phyloP scores from a whole-genome alignment of 2,329 filamentous ascomycete genomes.

The Sporothrix protearum region DNA sequence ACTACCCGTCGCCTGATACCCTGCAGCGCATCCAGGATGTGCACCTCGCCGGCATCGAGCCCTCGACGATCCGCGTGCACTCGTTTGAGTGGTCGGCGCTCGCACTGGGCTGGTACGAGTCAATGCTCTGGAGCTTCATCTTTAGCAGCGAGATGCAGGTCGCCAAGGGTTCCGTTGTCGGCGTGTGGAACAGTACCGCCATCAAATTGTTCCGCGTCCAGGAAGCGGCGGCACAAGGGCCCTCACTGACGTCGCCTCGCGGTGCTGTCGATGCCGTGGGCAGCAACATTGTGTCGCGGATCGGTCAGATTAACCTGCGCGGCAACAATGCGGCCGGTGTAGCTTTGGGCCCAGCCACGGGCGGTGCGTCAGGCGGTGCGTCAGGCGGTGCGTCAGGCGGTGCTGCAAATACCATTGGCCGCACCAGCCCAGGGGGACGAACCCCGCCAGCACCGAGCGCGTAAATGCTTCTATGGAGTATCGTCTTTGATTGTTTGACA shows the following conservation, averaged over 20 bases:
- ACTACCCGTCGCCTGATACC: conserved; percentile 17
- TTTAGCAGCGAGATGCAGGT: conserved; percentile 88
- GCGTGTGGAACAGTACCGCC: conserved; percentile 87
- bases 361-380: neutral
- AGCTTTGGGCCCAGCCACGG: neutral
- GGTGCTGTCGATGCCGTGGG: conserved; percentile 93
- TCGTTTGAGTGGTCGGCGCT: conserved; percentile 92
- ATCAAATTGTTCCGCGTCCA: conserved; percentile 89
- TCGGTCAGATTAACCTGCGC: conserved; percentile 74
- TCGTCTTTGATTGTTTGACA: neutral
- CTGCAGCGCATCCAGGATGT: conserved; percentile 57
- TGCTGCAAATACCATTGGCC: neutral
- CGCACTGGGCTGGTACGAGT: conserved; percentile 92
- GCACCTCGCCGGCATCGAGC: conserved; percentile 68
- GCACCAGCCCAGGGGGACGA: neutral
- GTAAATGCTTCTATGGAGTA: neutral
- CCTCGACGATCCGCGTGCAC: conserved; percentile 70
- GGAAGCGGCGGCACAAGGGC: conserved; percentile 74
- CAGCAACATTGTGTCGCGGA: conserved; percentile 80
- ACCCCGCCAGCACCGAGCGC: neutral
- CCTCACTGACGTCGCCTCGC: conserved; percentile 76
- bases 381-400: neutral
- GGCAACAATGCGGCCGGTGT: conserved; percentile 36
- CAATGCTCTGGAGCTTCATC: conserved; percentile 86
- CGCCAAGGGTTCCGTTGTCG: conserved; percentile 78